Evolutionary conservation across 441 rosid genomes (phyloP), one percentile per base, ranked within the genome.

Genomic region (Erysimum cheiri): DNA sequence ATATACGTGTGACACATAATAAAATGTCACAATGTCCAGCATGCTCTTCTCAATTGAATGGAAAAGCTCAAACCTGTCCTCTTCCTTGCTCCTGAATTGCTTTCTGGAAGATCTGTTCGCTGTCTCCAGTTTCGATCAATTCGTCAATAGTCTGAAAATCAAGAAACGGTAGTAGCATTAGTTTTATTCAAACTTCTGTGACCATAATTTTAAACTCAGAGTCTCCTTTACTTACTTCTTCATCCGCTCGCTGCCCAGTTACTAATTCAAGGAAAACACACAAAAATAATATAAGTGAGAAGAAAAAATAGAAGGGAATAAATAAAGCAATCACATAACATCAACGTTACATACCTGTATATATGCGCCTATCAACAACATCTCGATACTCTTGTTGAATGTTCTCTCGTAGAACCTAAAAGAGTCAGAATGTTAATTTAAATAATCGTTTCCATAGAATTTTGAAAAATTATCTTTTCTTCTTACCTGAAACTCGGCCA

Each of bases 61-160:
- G 47, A 35, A 67, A 58, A 40, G 17, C 24, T 7, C 49, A 17
- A 71, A 93, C 97, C 91, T 91, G 92, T 78, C 96, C 98, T 63
- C 96, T 76, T 32, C 98, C 98, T 81, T 84, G 89, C 77, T 91
- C 96, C 78, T 93, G 89, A 72, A 93, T 87, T 35, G 98, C 98
- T 72, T 85, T 88, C 67, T 89, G 92, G 81, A 93, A 91, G 74
- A 91, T 88, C 81, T 91, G 97, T 80, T 93, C 98, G 7, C 94
- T 92, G 63, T 89, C 87, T 77, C 97, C 98, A 48, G 97, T 93
- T 82, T 93, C 97, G 40, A 93, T 91, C 78, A 91, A 79, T 80
- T 74, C 78, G 73, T 93, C 97, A 61, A 93, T 91, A 44, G 89
- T 93, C 98, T 91, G 78, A 5, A 64, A 32, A 8, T 17, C 54